Base-by-base conservation (phyloP, 345 rosid genomes). In the Syzygium jambos region DNA sequence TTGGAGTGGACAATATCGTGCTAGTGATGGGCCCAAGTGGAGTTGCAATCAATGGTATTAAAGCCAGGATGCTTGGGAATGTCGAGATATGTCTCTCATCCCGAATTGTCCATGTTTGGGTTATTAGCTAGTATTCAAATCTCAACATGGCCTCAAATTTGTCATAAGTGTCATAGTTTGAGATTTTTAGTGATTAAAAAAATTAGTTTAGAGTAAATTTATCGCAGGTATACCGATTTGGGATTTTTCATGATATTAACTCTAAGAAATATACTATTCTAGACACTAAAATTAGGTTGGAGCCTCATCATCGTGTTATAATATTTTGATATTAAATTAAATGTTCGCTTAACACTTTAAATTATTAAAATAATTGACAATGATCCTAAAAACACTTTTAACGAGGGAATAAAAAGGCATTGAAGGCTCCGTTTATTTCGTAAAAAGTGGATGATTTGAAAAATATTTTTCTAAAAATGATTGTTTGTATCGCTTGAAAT, bases 351-450 rank as follows among this genome's bases (percentile, higher is more conserved):
- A 73, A 73, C 22, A 38, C 0, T 0, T 73, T 73, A 19, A 73
- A 34, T 41, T 41, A 19, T 5, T 68, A 9, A 65, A 68, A 68
- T 17, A 34, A 34, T 34, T 17, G 46, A 34, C 2, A 5, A 34
- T 0, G 6, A 2, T 68, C 7, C 5, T 17, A 4, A 4, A 68
- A 68, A 65, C 7, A 6, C 6, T 0, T 9, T 68, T 30, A 15
- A 41, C 80, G 10, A 17, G 80, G 22, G 10, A 34, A 9, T 34
- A 10, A 68, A 34, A 34, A 68, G 80, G 80, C 25, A 34, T 68
- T 46, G 46, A 43, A 43, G 46, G 46, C 46, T 43, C 46, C 46
- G 7, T 5, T 43, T 43, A 43, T 43, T 43, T 43, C 46, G 6
- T 43, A 43, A 43, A 43, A 43, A 43, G 3, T 43, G 46, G 7